Conservation (phyloP, 257 asterid genomes). For the Solanum sejunctum region DNA sequence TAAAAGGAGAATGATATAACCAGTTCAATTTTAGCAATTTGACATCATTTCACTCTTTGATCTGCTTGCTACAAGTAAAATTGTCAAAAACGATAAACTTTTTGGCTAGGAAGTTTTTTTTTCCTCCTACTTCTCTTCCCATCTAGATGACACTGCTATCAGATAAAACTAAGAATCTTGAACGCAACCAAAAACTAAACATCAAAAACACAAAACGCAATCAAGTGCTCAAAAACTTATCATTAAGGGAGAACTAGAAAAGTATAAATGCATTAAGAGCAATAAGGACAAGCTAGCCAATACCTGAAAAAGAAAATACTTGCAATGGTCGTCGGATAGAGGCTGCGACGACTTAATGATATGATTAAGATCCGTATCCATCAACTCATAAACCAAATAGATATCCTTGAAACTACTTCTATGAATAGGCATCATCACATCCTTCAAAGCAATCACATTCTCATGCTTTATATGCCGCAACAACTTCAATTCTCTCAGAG, state of each 20-base stretch:
- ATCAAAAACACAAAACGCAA: background rate
- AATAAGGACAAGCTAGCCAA: background rate
- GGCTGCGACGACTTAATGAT: slow-evolving; percentile 35
- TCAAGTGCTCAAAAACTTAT: background rate
- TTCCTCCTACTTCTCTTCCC: background rate
- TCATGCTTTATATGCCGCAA: slow-evolving; percentile 24
- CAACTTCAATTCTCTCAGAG: slow-evolving; percentile 35
- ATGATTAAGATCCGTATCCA: slow-evolving; percentile 42
- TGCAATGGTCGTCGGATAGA: slow-evolving; percentile 30
- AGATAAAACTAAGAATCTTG: background rate
- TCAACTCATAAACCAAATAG: slow-evolving; percentile 34
- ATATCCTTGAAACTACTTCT: slow-evolving; percentile 25
- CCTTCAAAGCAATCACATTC: slow-evolving; percentile 33
- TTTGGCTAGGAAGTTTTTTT: background rate
- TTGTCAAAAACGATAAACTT: background rate
- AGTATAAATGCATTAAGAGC: background rate
- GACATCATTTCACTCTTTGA: background rate
- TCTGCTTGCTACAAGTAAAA: background rate
- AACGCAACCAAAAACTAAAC: background rate
- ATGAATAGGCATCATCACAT: slow-evolving; percentile 31
- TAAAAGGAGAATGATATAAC: background rate
- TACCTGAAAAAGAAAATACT: slow-evolving; percentile 35
- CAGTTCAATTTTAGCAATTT: background rate
- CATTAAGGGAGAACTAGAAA: background rate
- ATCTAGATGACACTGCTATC: background rate